Conservation (phyloP, 306 rosid genomes). For the Begonia fuchsioides region DNA sequence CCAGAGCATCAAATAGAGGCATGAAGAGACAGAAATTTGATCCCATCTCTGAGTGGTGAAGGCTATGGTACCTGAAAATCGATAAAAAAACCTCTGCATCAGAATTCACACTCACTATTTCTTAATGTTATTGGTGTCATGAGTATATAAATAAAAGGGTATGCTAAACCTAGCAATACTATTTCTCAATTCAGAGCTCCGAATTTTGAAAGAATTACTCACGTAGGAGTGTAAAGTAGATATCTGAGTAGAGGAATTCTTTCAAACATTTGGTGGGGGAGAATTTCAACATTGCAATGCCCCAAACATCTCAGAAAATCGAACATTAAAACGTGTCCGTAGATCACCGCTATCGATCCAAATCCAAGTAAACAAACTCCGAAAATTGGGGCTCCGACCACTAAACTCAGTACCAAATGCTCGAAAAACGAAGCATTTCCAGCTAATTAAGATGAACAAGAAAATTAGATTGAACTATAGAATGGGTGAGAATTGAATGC, state of each 20-base stretch:
- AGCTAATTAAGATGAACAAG: neutral
- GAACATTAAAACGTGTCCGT: constrained; percentile 38
- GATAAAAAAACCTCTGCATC: no score
- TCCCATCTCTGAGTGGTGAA: constrained; percentile 60
- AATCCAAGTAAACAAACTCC: no score
- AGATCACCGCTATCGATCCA: no score
- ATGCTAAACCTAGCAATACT: no score
- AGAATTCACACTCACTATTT: neutral
- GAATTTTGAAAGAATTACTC: constrained; percentile 11
- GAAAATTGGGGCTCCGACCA: constrained; percentile 55
- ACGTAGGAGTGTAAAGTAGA: constrained; percentile 79
- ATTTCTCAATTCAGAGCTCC: no score
- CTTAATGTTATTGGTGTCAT: no score
- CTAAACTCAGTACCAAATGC: constrained; percentile 23
- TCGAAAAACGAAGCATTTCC: neutral
- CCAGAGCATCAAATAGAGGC: constrained; percentile 79
- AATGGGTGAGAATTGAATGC: neutral
- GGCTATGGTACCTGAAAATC: constrained; percentile 55
- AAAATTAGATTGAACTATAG: neutral
- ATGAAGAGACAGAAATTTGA: constrained; percentile 92
- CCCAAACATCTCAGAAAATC: constrained; percentile 80
- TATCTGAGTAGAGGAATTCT: constrained; percentile 46
- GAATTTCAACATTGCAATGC: constrained; percentile 58
- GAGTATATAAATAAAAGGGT: no score
- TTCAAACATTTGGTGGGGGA: constrained; percentile 45